Percentiles rank a stretch among this genome's conserved stretches.
These are phyloP conservation scores for Crithidia mellificae DNA, from an alignment of 208 protist genomes.

Conservation along the genomic window DNA sequence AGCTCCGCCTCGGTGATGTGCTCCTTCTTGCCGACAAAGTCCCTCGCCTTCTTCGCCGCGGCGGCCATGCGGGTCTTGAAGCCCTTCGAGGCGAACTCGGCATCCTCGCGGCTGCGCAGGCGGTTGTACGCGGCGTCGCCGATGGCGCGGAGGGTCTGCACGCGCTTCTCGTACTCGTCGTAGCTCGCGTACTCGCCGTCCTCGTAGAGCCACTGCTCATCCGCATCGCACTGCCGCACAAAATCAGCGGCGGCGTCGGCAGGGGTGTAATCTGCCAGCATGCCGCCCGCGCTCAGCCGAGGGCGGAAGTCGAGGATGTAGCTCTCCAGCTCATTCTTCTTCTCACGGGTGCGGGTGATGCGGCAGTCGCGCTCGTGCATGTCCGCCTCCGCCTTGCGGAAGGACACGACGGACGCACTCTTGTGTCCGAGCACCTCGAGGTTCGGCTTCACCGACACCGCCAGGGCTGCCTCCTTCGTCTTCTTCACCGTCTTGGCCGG, in stretches of 20 bases:
- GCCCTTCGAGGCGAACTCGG: conserved; percentile 53
- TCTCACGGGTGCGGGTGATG: conserved; percentile 75
- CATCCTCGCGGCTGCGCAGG: conserved; percentile 61
- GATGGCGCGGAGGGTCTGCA: conserved; percentile 76
- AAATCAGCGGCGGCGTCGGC: conserved; percentile 57
- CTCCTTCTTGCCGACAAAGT: conserved; percentile 60
- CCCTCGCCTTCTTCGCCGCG: conserved; percentile 45
- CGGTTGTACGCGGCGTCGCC: conserved; percentile 74
- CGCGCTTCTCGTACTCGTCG: conserved; percentile 68
- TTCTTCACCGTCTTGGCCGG: conserved; percentile 25
- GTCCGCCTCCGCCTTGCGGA: conserved; percentile 67
- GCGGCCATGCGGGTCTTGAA: conserved; percentile 49
- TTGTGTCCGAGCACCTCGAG: conserved; percentile 60
- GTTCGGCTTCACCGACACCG: conserved; percentile 60
- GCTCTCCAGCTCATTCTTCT: conserved; percentile 91
- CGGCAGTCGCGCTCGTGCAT: conserved; percentile 75
- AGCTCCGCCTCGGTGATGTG: conserved; percentile 87
- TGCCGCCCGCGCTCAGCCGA: conserved; percentile 62
- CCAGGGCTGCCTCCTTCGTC: conserved; percentile 45
- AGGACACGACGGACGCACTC: conserved; percentile 46
- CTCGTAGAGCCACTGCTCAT: conserved; percentile 90
- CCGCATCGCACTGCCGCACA: conserved; percentile 58
- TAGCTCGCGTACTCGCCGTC: conserved; percentile 79
- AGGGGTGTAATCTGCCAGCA: conserved; percentile 66
- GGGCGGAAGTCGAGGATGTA: conserved; percentile 90